Evolutionary conservation across 192 early-diverging fungal genomes (phyloP).

Genomic region (Coemansia sp.): DNA sequence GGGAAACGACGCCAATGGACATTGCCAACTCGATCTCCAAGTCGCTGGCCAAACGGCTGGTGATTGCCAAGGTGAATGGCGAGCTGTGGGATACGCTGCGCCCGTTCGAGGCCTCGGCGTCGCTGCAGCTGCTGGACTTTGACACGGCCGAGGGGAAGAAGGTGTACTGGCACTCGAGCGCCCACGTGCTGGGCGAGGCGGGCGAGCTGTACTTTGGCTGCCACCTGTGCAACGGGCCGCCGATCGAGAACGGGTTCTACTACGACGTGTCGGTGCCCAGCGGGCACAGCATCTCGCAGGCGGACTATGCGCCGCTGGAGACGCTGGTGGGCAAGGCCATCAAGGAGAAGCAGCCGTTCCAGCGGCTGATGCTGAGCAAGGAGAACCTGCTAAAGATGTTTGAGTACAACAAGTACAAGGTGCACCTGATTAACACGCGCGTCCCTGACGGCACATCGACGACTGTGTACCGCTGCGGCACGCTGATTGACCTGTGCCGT

Average conservation of each 20-base stretch:
- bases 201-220: slow-evolving; percentile 97
- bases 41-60: slow-evolving; percentile 80
- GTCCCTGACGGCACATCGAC: slow-evolving; percentile 89
- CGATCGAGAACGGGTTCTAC: slow-evolving; percentile 91
- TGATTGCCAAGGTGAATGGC: slow-evolving; percentile 94
- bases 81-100: slow-evolving; percentile 83
- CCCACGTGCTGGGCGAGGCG: slow-evolving; percentile 95
- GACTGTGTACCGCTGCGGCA: slow-evolving; percentile 98
- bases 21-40: slow-evolving; percentile 86
- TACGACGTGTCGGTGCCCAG: slow-evolving; percentile 91
- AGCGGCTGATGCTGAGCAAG: slow-evolving; percentile 83
- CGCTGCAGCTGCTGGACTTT: slow-evolving; percentile 89
- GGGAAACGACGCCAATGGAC: slow-evolving; percentile 93
- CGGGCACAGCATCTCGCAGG: slow-evolving; percentile 63
- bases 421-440: slow-evolving; percentile 85
- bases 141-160: slow-evolving; percentile 85
- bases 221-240: slow-evolving; percentile 95
- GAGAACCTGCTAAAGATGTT: slow-evolving; percentile 94
- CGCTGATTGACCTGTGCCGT: slow-evolving; percentile 93
- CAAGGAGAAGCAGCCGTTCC: slow-evolving; percentile 94
- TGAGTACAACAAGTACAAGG: slow-evolving; percentile 97
- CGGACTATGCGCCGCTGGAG: slow-evolving; percentile 84
- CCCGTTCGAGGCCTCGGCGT: slow-evolving; percentile 74
- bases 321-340: slow-evolving; percentile 79
- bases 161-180: slow-evolving; percentile 99